Evolutionary conservation across 257 asterid genomes (phyloP).

Genomic region (Verbascum thapsus): DNA sequence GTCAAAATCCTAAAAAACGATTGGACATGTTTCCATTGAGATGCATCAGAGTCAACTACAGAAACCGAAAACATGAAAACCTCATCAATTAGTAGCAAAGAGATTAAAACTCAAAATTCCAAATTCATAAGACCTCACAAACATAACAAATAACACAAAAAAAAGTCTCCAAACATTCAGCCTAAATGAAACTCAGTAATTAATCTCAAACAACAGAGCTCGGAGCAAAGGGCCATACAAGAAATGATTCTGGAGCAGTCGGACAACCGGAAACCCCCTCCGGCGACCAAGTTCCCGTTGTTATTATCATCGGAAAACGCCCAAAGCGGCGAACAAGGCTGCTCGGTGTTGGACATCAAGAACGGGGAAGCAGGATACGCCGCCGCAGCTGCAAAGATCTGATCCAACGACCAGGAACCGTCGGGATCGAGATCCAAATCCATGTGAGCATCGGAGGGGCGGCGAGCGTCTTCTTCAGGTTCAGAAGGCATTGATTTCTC

Average conservation of each 20-base stretch:
- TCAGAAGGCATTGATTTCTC: conserved; percentile 44
- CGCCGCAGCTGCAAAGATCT: conserved; percentile 52
- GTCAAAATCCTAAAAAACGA: conserved; percentile 5
- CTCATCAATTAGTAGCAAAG: neutral
- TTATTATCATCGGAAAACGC: conserved; percentile 66
- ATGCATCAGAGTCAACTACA: conserved; percentile 23
- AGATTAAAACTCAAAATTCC: neutral
- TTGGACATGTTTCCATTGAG: neutral
- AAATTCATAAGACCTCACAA: conserved; percentile 5
- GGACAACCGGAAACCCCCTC: conserved; percentile 42
- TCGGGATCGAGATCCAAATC: conserved; percentile 83
- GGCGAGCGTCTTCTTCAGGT: conserved; percentile 42
- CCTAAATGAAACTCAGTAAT: neutral
- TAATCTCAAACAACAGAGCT: conserved; percentile 12
- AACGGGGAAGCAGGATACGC: conserved; percentile 48
- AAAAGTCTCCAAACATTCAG: conserved; percentile 10
- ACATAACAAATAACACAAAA: conserved; percentile 12
- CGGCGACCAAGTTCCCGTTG: conserved; percentile 36
- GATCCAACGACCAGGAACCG: conserved; percentile 78
- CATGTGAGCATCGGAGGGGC: conserved; percentile 50
- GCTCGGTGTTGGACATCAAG: conserved; percentile 56
- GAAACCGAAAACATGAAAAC: neutral
- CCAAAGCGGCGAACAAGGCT: conserved; percentile 84
- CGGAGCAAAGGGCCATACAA: conserved; percentile 46
- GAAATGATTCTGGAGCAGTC: conserved; percentile 50